Conservation (phyloP, 164 flowering plant species). For the Vitis rupestris region DNA sequence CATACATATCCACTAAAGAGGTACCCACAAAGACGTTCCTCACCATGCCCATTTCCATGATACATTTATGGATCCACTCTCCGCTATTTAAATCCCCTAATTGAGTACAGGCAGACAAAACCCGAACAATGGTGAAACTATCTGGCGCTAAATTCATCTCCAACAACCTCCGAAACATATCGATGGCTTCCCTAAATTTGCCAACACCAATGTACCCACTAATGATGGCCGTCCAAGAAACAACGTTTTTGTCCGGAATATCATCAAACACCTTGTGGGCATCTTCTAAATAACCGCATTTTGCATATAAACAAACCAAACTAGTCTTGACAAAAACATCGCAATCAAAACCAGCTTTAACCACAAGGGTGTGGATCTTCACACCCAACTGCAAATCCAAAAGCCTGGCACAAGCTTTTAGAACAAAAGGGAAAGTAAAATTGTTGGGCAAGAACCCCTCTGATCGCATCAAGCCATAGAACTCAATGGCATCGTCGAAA, state of each 20-base stretch:
- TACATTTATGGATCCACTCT: slow-evolving; percentile 24
- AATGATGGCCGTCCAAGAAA: slow-evolving; percentile 34
- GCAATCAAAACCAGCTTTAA: slow-evolving; percentile 22
- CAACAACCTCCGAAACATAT: slow-evolving; percentile 21
- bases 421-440: slow-evolving; percentile 35
- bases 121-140: slow-evolving; percentile 20
- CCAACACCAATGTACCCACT: slow-evolving; percentile 25
- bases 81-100: slow-evolving; percentile 22
- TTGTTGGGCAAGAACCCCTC: slow-evolving; percentile 23
- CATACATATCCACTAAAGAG: slow-evolving; percentile 34
- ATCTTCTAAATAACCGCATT: slow-evolving; percentile 15
- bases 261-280: slow-evolving; percentile 32
- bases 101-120: slow-evolving; percentile 25
- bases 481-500: slow-evolving; percentile 16
- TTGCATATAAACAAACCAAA: slow-evolving; percentile 25
- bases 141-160: slow-evolving; percentile 27
- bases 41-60: slow-evolving; percentile 21
- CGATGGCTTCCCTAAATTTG: slow-evolving; percentile 20
- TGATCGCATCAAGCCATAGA: slow-evolving; percentile 16
- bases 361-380: slow-evolving; percentile 23
- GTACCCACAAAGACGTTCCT: slow-evolving; percentile 33
- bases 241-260: slow-evolving; percentile 28
- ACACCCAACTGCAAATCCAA: slow-evolving; percentile 20
- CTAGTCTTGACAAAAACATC: slow-evolving; percentile 29
- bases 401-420: slow-evolving; percentile 29